These are phyloP conservation scores for Wickerhamiella alocasiicola DNA, from an alignment of 805 yeast species.

Conservation along the genomic window DNA sequence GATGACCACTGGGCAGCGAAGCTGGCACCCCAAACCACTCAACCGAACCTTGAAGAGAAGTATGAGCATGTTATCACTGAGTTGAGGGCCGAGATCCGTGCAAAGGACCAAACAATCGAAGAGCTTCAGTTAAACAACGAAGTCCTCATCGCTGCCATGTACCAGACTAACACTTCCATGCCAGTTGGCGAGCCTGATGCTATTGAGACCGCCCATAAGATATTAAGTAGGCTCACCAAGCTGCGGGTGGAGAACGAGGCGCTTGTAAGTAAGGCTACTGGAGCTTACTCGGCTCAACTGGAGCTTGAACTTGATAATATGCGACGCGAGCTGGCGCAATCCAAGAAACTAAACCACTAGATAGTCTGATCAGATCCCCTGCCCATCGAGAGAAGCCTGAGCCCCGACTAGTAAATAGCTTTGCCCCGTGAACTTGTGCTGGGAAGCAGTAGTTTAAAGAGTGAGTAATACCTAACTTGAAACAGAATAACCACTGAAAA, in stretches of 20 bases:
- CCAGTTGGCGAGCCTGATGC: conserved; percentile 14
- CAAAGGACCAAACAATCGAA: conserved; percentile 15
- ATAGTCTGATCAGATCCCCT: too few species aligned
- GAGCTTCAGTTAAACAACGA: conserved; percentile 19
- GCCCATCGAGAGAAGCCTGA: too few species aligned
- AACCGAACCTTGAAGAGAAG: neutral
- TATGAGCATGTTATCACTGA: neutral
- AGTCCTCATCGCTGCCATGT: conserved; percentile 19
- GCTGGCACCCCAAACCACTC: neutral
- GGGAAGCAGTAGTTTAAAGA: too few species aligned
- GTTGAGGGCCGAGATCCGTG: conserved; percentile 1
- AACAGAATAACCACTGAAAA: too few species aligned
- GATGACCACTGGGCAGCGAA: conserved; percentile 1
- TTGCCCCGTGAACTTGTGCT: too few species aligned
- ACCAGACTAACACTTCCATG: conserved; percentile 10
- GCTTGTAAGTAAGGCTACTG: conserved; percentile 14
- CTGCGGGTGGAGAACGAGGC: conserved; percentile 20
- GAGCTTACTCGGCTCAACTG: conserved; percentile 13
- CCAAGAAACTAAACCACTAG: too few species aligned
- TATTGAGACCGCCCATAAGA: conserved; percentile 20
- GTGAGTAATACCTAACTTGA: too few species aligned
- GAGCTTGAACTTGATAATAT: conserved; percentile 15
- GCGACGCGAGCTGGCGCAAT: neutral
- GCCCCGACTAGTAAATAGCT: too few species aligned
- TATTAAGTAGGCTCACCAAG: conserved; percentile 17